Conservation (phyloP, 2,329 filamentous ascomycete species). For the Arthroderma uncinatum region DNA sequence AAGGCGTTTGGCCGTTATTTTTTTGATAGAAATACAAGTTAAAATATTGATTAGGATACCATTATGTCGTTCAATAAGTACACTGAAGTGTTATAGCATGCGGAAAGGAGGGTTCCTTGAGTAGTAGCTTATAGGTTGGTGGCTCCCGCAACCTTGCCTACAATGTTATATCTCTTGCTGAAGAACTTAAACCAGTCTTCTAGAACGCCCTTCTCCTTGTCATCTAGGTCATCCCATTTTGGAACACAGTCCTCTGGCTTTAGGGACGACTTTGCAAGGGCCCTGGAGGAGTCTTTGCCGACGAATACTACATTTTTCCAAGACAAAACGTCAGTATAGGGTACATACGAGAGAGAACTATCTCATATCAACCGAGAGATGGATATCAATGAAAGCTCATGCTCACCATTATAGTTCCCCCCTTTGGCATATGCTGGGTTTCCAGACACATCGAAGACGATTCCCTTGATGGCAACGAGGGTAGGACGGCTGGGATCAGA, state of each 20-base stretch:
- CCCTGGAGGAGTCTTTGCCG: slow-evolving; percentile 90
- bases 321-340: neutral
- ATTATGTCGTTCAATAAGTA: neutral
- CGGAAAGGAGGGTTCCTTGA: neutral
- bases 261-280: slow-evolving; percentile 73
- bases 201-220: slow-evolving; percentile 74
- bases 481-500: slow-evolving; percentile 33
- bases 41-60: neutral
- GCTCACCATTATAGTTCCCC: slow-evolving; percentile 72
- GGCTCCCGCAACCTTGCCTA: slow-evolving; percentile 36
- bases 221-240: slow-evolving; percentile 71
- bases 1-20: neutral
- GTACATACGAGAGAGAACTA: neutral
- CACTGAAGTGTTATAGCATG: too few relatives aligned
- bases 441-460: slow-evolving; percentile 84
- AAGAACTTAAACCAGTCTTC: slow-evolving; percentile 96
- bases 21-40: neutral
- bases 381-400: neutral
- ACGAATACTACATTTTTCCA: slow-evolving; percentile 66
- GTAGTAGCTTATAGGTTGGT: slow-evolving; percentile 23
- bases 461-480: slow-evolving; percentile 63
- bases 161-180: slow-evolving; percentile 86
- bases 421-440: slow-evolving; percentile 77
- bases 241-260: slow-evolving; percentile 72
- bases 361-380: neutral